Percentiles rank a stretch among this genome's conserved stretches.
phyloP scores from a whole-genome alignment of 2,329 filamentous ascomycete genomes.

The Huntiella moniliformis region DNA sequence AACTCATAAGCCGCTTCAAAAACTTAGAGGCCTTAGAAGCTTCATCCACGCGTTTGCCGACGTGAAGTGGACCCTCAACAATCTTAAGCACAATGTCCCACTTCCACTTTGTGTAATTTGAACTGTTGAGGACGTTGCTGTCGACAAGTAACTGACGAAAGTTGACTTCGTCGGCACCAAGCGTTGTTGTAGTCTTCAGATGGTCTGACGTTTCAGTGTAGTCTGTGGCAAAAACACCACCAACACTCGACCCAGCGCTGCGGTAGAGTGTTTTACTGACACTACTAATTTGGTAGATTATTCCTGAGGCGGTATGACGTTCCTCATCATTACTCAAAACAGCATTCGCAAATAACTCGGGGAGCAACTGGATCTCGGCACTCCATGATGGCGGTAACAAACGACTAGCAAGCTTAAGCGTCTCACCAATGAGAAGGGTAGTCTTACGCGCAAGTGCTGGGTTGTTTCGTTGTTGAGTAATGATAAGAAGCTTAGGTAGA shows the following conservation, averaged over 20 bases:
- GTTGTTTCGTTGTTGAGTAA: constrained; percentile 50
- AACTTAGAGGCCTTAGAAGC: constrained; percentile 92
- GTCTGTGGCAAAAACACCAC: constrained; percentile 13
- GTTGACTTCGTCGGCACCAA: constrained; percentile 34
- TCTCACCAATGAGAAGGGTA: constrained; percentile 75
- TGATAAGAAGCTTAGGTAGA: constrained; percentile 38
- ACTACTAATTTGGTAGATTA: constrained; percentile 95
- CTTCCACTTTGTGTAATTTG: constrained; percentile 90
- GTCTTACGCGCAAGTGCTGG: constrained; percentile 66
- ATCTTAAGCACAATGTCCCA: constrained; percentile 85
- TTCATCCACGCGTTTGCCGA: constrained; percentile 81
- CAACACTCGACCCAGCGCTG: constrained; percentile 28
- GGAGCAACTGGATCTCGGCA: constrained; percentile 67
- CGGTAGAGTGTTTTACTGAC: constrained; percentile 84
- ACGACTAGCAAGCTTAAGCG: constrained; percentile 73
- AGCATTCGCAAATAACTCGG: constrained; percentile 63
- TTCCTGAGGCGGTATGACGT: constrained; percentile 66
- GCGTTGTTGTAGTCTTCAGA: constrained; percentile 19
- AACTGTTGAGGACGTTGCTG: constrained; percentile 70
- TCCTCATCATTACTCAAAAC: constrained; percentile 51
- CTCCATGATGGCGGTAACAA: constrained; percentile 70
- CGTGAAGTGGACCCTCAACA: constrained; percentile 81
- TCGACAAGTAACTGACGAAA: constrained; percentile 52
- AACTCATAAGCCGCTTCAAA: constrained; percentile 82
- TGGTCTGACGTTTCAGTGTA: constrained; percentile 33